phyloP scores from a whole-genome alignment of 202 grass and related monocot genomes.

The Eragrostis tef region DNA sequence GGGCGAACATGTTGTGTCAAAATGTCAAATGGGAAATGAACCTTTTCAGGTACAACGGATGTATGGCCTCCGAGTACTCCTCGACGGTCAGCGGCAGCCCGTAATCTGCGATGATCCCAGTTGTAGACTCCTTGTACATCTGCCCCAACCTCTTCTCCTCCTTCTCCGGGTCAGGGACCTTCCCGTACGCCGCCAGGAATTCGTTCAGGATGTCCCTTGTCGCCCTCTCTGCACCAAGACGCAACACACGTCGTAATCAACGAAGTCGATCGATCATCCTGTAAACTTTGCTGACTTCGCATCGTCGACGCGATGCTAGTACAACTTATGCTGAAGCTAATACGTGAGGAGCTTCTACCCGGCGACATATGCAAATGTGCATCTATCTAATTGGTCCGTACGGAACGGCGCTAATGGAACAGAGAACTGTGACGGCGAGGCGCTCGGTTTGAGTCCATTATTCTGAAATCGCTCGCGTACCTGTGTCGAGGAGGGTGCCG shows the following conservation, averaged over 20 bases:
- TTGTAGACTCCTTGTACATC: constrained; percentile 69
- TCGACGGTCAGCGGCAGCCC: constrained; percentile 65
- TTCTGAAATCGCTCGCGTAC: constrained; percentile 1
- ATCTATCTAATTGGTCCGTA: not conserved
- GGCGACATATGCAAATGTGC: not conserved
- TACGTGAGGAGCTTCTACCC: too few relatives aligned
- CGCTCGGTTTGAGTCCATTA: not conserved
- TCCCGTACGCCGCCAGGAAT: constrained; percentile 70
- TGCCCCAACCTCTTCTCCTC: constrained; percentile 74
- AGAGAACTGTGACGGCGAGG: not conserved
- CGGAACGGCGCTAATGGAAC: not conserved
- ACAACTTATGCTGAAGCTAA: not conserved
- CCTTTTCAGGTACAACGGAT: constrained; percentile 75
- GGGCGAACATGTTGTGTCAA: not conserved
- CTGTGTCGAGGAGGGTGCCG: constrained; percentile 76
- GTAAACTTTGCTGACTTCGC: not conserved
- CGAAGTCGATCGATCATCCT: not conserved
- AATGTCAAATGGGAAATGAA: constrained; percentile 26
- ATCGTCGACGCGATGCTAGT: not conserved
- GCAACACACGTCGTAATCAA: not conserved
- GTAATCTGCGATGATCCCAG: constrained; percentile 75
- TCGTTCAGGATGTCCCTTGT: constrained; percentile 65
- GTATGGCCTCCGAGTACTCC: constrained; percentile 69
- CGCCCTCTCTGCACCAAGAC: constrained; percentile 63
- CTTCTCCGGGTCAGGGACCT: constrained; percentile 58